Percentiles rank a stretch among this genome's conserved stretches.
phyloP scores from a whole-genome alignment of 1,284 basidiomycete species.

The Hemileia vastatrix region DNA sequence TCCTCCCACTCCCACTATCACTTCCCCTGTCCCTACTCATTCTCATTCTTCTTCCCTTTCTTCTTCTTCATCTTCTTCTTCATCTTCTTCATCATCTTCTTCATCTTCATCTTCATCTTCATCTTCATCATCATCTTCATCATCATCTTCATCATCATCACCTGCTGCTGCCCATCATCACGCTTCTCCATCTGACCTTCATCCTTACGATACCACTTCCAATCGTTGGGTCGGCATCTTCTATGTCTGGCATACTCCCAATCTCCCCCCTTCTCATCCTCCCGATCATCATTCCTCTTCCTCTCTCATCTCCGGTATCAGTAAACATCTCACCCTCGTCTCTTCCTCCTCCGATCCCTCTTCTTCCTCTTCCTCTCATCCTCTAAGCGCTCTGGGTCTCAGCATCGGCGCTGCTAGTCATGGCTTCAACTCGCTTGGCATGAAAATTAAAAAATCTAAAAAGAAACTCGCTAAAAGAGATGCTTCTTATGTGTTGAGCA shows the following conservation, averaged over 20 bases:
- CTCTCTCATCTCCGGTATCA: too few relatives aligned
- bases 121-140: slow-evolving; percentile 7
- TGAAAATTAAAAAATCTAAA: slow-evolving; percentile 4
- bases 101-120: not conserved
- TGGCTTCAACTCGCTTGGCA: not conserved
- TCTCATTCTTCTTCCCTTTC: too few relatives aligned
- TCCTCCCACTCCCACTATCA: too few relatives aligned
- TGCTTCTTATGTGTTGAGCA: slow-evolving; percentile 23
- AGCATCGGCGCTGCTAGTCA: not conserved
- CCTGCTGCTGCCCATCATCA: too few relatives aligned
- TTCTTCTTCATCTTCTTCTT: not conserved
- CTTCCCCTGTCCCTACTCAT: too few relatives aligned
- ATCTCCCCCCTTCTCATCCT: too few relatives aligned
- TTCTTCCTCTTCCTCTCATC: slow-evolving; percentile 23
- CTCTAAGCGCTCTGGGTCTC: slow-evolving; percentile 9
- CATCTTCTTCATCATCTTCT: slow-evolving; percentile 12
- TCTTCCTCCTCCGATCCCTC: slow-evolving; percentile 8
- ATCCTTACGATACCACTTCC: too few relatives aligned
- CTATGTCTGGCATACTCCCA: too few relatives aligned
- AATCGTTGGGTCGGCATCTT: too few relatives aligned
- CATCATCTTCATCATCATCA: not conserved
- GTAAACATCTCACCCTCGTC: not conserved
- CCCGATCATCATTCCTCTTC: too few relatives aligned
- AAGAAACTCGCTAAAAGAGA: slow-evolving; percentile 24
- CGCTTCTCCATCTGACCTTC: too few relatives aligned